These are phyloP conservation scores for Dictyostelium brefeldianum DNA, from an alignment of 78 protist species.

Conservation along the genomic window DNA sequence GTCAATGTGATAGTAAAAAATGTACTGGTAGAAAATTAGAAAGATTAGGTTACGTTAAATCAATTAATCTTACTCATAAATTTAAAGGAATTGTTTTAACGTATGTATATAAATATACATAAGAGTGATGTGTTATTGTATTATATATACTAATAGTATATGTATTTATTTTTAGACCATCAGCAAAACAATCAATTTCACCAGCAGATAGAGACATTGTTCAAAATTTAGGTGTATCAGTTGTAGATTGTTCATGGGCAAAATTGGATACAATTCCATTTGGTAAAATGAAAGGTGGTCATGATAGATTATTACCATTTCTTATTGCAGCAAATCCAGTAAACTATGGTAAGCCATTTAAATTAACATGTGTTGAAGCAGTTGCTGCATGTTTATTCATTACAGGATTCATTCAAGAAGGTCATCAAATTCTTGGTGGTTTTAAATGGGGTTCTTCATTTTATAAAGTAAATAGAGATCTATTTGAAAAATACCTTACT, in stretches of 20 bases:
- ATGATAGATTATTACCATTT: constrained; percentile 93
- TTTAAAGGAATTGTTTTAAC: constrained; percentile 94
- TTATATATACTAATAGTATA: too few species aligned
- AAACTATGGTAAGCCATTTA: constrained; percentile 96
- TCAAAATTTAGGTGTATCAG: constrained; percentile 87
- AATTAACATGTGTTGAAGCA: constrained; percentile 96
- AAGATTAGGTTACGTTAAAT: constrained; percentile 80
- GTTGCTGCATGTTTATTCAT: constrained; percentile 94
- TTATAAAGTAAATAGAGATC: constrained; percentile 89
- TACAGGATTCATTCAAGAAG: constrained; percentile 86
- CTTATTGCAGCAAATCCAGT: constrained; percentile 98
- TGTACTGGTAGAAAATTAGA: constrained; percentile 94
- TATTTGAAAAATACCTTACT: constrained; percentile 81
- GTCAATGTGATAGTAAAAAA: constrained; percentile 94
- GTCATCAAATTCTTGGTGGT: constrained; percentile 81
- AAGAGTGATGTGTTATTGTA: too few species aligned
- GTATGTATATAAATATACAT: too few species aligned
- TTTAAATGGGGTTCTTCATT: constrained; percentile 97
- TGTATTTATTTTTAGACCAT: constrained; percentile 64
- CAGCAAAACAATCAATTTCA: constrained; percentile 85
- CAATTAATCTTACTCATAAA: constrained; percentile 55
- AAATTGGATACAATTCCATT: constrained; percentile 91
- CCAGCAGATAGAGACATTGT: constrained; percentile 91
- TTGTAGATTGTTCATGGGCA: constrained; percentile 98
- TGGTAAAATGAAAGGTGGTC: constrained; percentile 81